These are phyloP conservation scores for Trichoderma sp. DNA, from an alignment of 2,329 filamentous ascomycete species.

Conservation along the genomic window DNA sequence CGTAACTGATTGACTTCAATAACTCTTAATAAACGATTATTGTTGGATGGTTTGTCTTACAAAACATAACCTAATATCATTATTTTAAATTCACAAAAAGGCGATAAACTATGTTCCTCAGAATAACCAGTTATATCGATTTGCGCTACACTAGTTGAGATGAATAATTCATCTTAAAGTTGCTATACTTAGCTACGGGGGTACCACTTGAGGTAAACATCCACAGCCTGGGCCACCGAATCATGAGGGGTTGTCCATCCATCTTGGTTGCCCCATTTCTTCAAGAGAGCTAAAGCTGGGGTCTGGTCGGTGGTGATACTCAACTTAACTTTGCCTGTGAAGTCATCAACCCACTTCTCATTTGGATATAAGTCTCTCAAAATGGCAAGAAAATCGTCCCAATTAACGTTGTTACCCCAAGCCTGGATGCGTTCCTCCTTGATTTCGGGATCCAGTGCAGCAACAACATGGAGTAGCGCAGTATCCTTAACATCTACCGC, in stretches of 20 bases:
- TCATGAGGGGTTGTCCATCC: not conserved
- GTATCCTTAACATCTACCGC: slow-evolving; percentile 30
- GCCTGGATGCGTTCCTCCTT: slow-evolving; percentile 29
- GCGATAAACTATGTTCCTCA: too few relatives aligned
- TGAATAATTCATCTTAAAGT: not conserved
- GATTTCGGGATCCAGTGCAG: slow-evolving; percentile 29
- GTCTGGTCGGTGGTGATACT: not conserved
- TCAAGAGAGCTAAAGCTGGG: not conserved
- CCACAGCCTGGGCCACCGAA: not conserved
- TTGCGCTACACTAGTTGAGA: not conserved
- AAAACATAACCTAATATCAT: not conserved
- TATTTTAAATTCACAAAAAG: not conserved
- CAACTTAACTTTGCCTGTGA: slow-evolving; percentile 16
- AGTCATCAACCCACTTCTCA: slow-evolving; percentile 17
- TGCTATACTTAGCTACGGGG: not conserved
- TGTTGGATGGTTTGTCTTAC: not conserved
- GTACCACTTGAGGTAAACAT: not conserved
- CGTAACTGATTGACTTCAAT: not conserved
- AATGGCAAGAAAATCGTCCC: slow-evolving; percentile 32
- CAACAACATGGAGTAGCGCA: slow-evolving; percentile 32
- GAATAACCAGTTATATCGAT: not conserved
- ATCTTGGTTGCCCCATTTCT: not conserved
- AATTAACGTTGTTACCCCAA: slow-evolving; percentile 28
- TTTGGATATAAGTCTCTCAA: slow-evolving; percentile 27
- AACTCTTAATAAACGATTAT: not conserved